Evolutionary conservation across 345 rosid species (phyloP), one percentile per base, ranked within the genome.

Genomic region (Rubroshorea leprosula): DNA sequence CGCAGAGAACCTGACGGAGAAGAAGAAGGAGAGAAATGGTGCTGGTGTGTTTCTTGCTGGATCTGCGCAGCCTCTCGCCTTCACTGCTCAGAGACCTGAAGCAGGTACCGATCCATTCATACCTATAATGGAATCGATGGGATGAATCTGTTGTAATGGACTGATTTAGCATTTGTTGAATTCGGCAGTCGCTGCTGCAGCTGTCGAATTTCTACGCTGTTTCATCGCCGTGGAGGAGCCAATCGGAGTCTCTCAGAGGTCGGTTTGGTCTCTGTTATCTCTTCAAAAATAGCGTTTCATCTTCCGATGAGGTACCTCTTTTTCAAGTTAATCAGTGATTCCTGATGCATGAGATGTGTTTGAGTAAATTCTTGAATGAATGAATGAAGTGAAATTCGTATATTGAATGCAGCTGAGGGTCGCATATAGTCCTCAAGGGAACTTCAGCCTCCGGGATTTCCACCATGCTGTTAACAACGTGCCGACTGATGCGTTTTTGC

Each of bases 381-480:
- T 51, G 23, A 61, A 39, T 53, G 25, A 50, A 26, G 15, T 31
- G 57, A 16, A 15, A 52, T 16, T 6, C 45, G 17, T 54, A 47
- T 7, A n/a, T n/a, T n/a, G n/a, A n/a, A 39, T 56, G 61, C 83
- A 88, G 95, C 66, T 91, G 7, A 80, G 78, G 62, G 25, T 86
- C 57, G 90, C 86, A 11, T 82, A 85, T 62, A 59, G 71, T 65
- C 95, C 95, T 44, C 53, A 72, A 58, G 79, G 81, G 72, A 72
- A 76, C 68, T 91, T 82, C 65, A 63, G 75, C 64, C 80, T 91
- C 24, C 78, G 83, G 23, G 95, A 81, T 62, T 91, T 91, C 49
- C 98, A 91, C 71, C 88, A 72, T 0, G 90, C 96, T 58, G 90
- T 88, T 56, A 78, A 81, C 55, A 76, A 64, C 70, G 66, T 88